phyloP scores from a whole-genome alignment of 768 basidiomycete genomes.

The Sporobolomyces roseus region DNA sequence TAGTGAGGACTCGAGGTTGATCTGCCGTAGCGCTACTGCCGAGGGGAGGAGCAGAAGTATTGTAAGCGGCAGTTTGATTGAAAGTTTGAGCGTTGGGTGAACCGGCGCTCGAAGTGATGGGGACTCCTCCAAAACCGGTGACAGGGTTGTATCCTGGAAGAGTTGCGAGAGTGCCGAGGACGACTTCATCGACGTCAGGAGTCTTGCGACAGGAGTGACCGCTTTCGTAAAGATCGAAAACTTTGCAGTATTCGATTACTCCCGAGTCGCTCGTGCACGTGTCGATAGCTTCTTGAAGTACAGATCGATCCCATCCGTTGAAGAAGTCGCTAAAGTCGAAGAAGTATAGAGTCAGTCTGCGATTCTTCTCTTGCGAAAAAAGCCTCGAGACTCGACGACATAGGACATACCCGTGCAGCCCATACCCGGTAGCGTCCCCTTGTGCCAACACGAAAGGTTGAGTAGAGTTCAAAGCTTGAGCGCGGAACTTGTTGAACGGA shows the following conservation, averaged over 20 bases:
- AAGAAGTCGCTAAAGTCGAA: not conserved
- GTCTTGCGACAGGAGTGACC: constrained; percentile 34
- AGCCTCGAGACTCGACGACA: not conserved
- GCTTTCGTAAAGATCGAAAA: constrained; percentile 38
- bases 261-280: constrained; percentile 41
- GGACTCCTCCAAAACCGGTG: constrained; percentile 9
- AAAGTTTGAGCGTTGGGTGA: constrained; percentile 45
- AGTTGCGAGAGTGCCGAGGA: constrained; percentile 26
- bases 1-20: constrained; percentile 5
- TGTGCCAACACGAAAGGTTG: constrained; percentile 36
- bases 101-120: constrained; percentile 22
- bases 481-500: not conserved
- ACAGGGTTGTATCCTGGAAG: constrained; percentile 45
- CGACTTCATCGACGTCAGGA: constrained; percentile 38
- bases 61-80: constrained; percentile 19
- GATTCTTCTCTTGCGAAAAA: too few relatives aligned
- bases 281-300: constrained; percentile 41
- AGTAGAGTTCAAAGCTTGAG: constrained; percentile 26
- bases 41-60: constrained; percentile 14
- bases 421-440: constrained; percentile 19
- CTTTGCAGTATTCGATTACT: constrained; percentile 43
- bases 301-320: constrained; percentile 42
- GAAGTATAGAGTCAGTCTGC: not conserved
- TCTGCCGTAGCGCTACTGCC: constrained; percentile 1
- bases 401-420: constrained; percentile 19